These are phyloP conservation scores for Rhodomyrtus tomentosa DNA, from an alignment of 345 rosid genomes.

Conservation along the genomic window DNA sequence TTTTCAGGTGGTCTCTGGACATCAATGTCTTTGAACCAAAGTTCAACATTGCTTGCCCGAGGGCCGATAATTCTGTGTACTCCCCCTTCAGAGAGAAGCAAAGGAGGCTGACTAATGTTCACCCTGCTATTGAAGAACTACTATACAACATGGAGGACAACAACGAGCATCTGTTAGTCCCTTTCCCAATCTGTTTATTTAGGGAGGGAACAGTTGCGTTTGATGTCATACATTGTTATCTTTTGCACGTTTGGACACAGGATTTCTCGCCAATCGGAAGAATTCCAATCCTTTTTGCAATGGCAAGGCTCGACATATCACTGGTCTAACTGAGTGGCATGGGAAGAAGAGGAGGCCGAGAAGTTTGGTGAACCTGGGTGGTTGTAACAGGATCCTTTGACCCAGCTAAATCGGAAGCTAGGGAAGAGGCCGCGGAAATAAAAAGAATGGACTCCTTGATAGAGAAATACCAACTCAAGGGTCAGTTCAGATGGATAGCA, in stretches of 20 bases:
- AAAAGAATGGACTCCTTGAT: conserved; percentile 72
- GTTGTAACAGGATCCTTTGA: conserved; percentile 84
- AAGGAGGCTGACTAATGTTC: conserved; percentile 38
- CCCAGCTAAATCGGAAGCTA: conserved; percentile 58
- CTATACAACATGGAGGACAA: conserved; percentile 57
- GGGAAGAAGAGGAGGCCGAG: conserved; percentile 67
- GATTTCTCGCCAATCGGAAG: conserved; percentile 53
- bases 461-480: conserved; percentile 59
- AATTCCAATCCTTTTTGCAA: conserved; percentile 84
- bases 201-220: neutral
- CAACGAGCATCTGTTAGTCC: conserved; percentile 56
- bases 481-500: conserved; percentile 84
- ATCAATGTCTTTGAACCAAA: conserved; percentile 82
- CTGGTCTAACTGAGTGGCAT: conserved; percentile 81
- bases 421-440: conserved; percentile 82
- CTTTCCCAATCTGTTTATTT: neutral
- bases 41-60: conserved; percentile 82
- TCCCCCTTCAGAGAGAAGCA: conserved; percentile 52
- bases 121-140: conserved; percentile 64
- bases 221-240: neutral
- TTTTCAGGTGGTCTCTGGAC: conserved; percentile 69
- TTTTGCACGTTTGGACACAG: conserved; percentile 28
- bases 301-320: conserved; percentile 87
- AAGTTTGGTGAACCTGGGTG: conserved; percentile 73
- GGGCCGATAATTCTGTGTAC: conserved; percentile 92